phyloP scores from a whole-genome alignment of 805 yeast species.

The Lachancea fermentati region DNA sequence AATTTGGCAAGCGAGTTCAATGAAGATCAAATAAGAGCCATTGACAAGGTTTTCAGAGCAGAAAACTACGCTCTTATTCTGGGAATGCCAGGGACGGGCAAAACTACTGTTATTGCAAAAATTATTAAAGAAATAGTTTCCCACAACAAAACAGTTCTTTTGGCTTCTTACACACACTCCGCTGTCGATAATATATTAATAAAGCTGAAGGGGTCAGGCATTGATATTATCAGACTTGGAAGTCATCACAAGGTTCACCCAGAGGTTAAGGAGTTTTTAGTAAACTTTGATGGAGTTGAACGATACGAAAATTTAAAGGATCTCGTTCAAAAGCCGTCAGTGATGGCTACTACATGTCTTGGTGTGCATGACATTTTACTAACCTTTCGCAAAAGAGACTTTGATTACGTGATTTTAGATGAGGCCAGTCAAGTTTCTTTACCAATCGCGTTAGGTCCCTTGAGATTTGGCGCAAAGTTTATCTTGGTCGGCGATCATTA shows the following conservation, averaged over 20 bases:
- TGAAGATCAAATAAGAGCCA: slow-evolving; percentile 64
- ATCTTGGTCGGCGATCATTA: slow-evolving; percentile 94
- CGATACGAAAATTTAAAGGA: slow-evolving; percentile 42
- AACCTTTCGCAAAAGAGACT: slow-evolving; percentile 39
- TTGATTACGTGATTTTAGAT: slow-evolving; percentile 92
- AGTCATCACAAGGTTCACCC: slow-evolving; percentile 53
- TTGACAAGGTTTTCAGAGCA: slow-evolving; percentile 56
- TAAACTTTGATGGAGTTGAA: slow-evolving; percentile 37
- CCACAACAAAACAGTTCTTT: slow-evolving; percentile 59
- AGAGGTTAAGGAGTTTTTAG: slow-evolving; percentile 48
- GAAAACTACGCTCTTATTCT: slow-evolving; percentile 74
- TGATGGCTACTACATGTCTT: slow-evolving; percentile 86
- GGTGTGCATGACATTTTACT: slow-evolving; percentile 42
- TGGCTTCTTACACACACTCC: slow-evolving; percentile 88
- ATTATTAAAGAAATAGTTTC: slow-evolving; percentile 54
- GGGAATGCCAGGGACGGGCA: slow-evolving; percentile 99
- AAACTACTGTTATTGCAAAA: slow-evolving; percentile 83
- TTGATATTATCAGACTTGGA: slow-evolving; percentile 66
- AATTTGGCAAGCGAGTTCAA: slow-evolving; percentile 41
- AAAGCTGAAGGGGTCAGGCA: slow-evolving; percentile 49
- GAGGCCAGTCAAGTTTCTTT: slow-evolving; percentile 95
- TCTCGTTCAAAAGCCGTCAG: slow-evolving; percentile 50
- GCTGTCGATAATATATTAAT: slow-evolving; percentile 91
- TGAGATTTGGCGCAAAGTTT: slow-evolving; percentile 70
- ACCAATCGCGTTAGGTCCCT: slow-evolving; percentile 88